Percentiles rank a stretch among this genome's conserved stretches.
Conservation (phyloP, 768 basidiomycete genomes). For the Trichaptum fuscoviolaceum region DNA sequence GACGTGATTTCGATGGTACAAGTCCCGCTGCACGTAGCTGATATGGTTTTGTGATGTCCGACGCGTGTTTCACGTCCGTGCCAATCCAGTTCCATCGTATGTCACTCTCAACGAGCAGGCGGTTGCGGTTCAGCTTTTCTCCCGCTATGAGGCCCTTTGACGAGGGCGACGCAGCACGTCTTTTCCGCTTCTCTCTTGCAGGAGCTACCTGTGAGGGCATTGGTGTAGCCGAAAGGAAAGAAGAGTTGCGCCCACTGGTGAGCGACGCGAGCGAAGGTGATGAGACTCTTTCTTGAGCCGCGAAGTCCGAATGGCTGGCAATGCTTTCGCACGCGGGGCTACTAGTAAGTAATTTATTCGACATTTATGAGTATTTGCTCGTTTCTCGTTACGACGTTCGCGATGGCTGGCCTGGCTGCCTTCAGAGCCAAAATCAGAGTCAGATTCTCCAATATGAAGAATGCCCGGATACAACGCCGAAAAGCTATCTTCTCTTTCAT, state of each 20-base stretch:
- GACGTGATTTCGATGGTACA: slow-evolving; percentile 40
- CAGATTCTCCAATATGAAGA: slow-evolving; percentile 22
- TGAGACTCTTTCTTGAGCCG: neutral
- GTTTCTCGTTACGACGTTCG: neutral
- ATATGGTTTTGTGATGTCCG: slow-evolving; percentile 65
- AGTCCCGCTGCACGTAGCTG: slow-evolving; percentile 64
- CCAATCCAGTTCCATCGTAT: slow-evolving; percentile 80
- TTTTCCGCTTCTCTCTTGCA: slow-evolving; percentile 44
- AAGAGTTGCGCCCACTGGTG: neutral
- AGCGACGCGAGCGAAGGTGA: too few species aligned
- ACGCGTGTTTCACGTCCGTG: slow-evolving; percentile 49
- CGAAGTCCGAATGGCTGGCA: neutral
- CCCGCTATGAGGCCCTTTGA: slow-evolving; percentile 54
- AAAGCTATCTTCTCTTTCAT: slow-evolving; percentile 31
- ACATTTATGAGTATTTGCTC: neutral
- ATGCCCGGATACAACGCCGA: slow-evolving; percentile 42
- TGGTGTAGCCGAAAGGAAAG: neutral
- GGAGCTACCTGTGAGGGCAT: neutral
- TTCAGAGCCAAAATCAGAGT: neutral
- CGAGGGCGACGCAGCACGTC: slow-evolving; percentile 35
- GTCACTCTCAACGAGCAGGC: slow-evolving; percentile 35
- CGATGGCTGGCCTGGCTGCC: neutral
- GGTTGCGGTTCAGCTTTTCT: slow-evolving; percentile 55
- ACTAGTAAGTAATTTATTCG: neutral
- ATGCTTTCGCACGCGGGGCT: neutral